Evolutionary conservation across 805 yeast genomes (phyloP).

Genomic region (Kluyveromyces aestuarii): DNA sequence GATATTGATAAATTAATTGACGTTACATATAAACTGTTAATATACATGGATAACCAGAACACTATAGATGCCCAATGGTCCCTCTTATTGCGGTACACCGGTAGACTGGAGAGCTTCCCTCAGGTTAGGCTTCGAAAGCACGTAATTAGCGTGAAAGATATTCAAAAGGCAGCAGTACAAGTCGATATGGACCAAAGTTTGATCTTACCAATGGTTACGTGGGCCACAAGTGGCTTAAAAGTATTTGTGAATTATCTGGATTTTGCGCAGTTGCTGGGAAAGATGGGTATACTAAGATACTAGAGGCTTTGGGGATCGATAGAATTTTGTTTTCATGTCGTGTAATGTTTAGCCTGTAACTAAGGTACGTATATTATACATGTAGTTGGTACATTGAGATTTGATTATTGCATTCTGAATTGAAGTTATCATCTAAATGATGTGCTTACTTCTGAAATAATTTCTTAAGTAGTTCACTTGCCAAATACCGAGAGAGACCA

Average conservation of each 20-base stretch:
- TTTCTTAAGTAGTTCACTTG: conserved; percentile 87
- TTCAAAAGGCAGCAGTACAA: conserved; percentile 26
- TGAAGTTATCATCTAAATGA: conserved; percentile 33
- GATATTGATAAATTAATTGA: conserved; percentile 39
- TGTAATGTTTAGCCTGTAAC: neutral
- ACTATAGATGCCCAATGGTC: conserved; percentile 35
- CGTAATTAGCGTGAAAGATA: conserved; percentile 30
- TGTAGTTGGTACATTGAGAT: neutral
- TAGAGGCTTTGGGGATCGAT: conserved; percentile 2
- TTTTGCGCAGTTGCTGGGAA: conserved; percentile 41
- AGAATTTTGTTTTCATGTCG: neutral
- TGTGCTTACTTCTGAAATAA: conserved; percentile 82
- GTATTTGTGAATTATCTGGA: conserved; percentile 34
- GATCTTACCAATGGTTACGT: conserved; percentile 38
- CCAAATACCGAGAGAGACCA: conserved; percentile 81
- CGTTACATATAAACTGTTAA: conserved; percentile 33
- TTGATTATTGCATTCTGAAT: too few species aligned
- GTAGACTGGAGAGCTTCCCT: conserved; percentile 16
- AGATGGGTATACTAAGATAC: conserved; percentile 34
- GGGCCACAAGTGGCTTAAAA: conserved; percentile 33
- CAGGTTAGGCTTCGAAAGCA: conserved; percentile 13
- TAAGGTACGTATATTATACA: neutral
- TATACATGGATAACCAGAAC: conserved; percentile 31
- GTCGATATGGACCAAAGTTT: conserved; percentile 27
- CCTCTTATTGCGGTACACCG: conserved; percentile 24